Evolutionary conservation across 2,329 filamentous ascomycete species (phyloP), one percentile per base, ranked within the genome.

Genomic region (Fusarium coicis): DNA sequence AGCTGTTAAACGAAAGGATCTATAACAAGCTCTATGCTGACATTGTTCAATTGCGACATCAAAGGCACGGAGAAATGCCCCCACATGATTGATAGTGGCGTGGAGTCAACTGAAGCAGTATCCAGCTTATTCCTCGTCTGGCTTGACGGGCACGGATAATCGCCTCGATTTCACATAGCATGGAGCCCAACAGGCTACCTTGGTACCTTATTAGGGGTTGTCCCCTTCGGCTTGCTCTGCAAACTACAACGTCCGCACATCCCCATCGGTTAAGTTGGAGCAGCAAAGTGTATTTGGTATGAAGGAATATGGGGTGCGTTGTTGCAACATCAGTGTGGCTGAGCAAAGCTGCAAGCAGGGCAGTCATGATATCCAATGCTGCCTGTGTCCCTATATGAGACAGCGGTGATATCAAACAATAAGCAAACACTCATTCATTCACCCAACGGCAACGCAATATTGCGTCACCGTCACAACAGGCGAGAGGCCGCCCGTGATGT

Each of bases 401-500:
- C n/a, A 37, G 26, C 36, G 11, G 30, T n/a, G 53, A 60, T 32
- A 53, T 26, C 28, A n/a, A 36, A 15, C 39, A 23, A 62, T 26
- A 39, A 53, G 23, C 28, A 40, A 46, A 28, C 15, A 18, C 34
- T 28, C 34, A 14, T 49, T 30, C 23, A 44, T 14, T 40, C 21
- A 40, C 30, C n/a, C 18, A 14, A 47, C 37, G 10, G n/a, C 23
- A 19, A 57, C 14, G 43, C 26, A 21, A 30, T 10, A 49, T 32
- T 32, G 61, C 57, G 40, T 70, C 47, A 73, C 19, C 30, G 26
- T n/a, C 55, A 34, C 34, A 49, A 36, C n/a, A 59, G 39, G 43
- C 66, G 42, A 70, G 70, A 73, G 70, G 70, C 70, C 70, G 66
- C 70, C 70, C 42, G 36, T 42, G 49, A 68, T 60, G 46, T 16